Conservation (phyloP, 1,284 basidiomycete genomes). For the Pulchroboletus neoregius region DNA sequence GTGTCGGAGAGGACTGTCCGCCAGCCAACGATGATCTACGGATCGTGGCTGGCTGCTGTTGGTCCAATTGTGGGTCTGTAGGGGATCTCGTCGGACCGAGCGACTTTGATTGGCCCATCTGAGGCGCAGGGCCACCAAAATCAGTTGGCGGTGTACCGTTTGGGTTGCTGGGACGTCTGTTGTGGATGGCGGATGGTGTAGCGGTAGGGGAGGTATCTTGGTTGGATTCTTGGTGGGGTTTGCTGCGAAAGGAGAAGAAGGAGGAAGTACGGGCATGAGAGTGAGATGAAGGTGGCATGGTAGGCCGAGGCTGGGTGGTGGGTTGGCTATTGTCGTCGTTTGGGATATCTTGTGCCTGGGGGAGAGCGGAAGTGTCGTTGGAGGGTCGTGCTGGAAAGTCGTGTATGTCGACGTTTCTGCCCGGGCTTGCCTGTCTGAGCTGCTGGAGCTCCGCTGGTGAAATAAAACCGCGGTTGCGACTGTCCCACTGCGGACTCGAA, state of each 20-base stretch:
- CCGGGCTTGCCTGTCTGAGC: conserved; percentile 35
- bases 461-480: conserved; percentile 45
- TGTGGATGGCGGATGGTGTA: conserved; percentile 5
- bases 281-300: conserved; percentile 24
- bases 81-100: conserved; percentile 28
- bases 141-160: conserved; percentile 15
- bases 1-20: conserved; percentile 27
- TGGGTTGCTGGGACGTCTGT: conserved; percentile 14
- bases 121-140: conserved; percentile 22
- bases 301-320: conserved; percentile 22
- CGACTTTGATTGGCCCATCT: conserved; percentile 34
- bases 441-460: conserved; percentile 48
- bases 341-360: conserved; percentile 19
- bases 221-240: conserved; percentile 19
- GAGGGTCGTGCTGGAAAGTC: conserved; percentile 32
- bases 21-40: conserved; percentile 27
- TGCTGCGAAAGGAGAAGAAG: conserved; percentile 43
- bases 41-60: conserved; percentile 5
- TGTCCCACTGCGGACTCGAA: conserved; percentile 47
- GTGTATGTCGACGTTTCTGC: conserved; percentile 31
- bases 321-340: conserved; percentile 21
- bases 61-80: conserved; percentile 19
- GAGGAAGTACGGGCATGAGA: conserved; percentile 37
- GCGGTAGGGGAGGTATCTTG: conserved; percentile 14
- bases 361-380: conserved; percentile 14